Evolutionary conservation across 352 stramenopile genomes (phyloP), one percentile per base, ranked within the genome.

Genomic region (Globisporangium perplexum): DNA sequence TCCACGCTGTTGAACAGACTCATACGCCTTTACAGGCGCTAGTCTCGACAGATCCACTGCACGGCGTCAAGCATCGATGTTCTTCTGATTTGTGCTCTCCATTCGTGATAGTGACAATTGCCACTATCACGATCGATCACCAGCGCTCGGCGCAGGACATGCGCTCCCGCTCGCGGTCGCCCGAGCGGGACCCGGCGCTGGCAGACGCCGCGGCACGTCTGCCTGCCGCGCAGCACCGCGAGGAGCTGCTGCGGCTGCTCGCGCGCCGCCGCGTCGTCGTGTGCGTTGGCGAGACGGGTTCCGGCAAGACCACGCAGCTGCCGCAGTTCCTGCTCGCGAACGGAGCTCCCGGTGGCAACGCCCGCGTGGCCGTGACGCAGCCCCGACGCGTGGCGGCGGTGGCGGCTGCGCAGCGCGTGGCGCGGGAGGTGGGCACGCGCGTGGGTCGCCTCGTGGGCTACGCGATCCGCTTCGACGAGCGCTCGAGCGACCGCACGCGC

Each of bases 401-500:
- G 69, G 93, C 87, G 10, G 96, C 99, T 11, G 97, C 98, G 0
- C 83, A 97, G 46, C 95, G 98, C 54, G 98, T 99, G 3, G 90
- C 96, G 2, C 68, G 98, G 51, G 97, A 99, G 68, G 97, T 99
- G 83, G 87, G 93, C 51, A 70, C 68, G 23, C 31, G 52, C 6
- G 66, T 75, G 2, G 74, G 71, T 41, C 55, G 50, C 0, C 69
- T 52, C 20, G 81, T 99, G 14, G 97, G 97, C 12, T 99, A 99
- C 62, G 86, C 90, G 26, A 98, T 99, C 66, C 88, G 98, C 24
- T 99, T 99, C 62, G 97, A 99, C 69, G 97, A 98, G 53, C 80
- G 86, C 33, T 75, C 71, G 42, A 72, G 65, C 18, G 39, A 57
- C 7, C 31, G 69, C 36, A 93, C 83, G 31, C 68, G 72, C 23